Conservation (phyloP, 2,329 filamentous ascomycete species). For the Diaporthe sp. region DNA sequence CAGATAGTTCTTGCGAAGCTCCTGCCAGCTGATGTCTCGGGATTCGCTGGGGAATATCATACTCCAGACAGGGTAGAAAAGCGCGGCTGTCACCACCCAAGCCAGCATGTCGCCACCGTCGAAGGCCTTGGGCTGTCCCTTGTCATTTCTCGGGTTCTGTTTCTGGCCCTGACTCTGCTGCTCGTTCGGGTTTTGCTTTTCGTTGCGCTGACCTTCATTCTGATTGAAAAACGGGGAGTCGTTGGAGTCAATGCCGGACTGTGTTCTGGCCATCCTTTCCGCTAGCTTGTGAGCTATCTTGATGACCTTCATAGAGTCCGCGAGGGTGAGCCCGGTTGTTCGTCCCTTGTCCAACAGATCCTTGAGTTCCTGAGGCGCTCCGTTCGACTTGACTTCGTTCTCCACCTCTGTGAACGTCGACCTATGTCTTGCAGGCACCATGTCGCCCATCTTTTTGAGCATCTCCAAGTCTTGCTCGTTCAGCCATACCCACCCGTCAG, state of each 20-base stretch:
- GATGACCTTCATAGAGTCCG: conserved; percentile 70
- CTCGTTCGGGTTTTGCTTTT: conserved; percentile 36
- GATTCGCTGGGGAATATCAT: conserved; percentile 58
- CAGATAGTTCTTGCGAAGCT: conserved; percentile 92
- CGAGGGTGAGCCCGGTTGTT: conserved; percentile 58
- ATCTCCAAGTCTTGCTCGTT: conserved; percentile 61
- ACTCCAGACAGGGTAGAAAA: conserved; percentile 58
- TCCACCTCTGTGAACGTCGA: conserved; percentile 70
- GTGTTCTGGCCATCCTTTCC: conserved; percentile 50
- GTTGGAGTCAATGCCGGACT: conserved; percentile 43
- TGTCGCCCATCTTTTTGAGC: conserved; percentile 71
- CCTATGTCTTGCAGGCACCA: conserved; percentile 73
- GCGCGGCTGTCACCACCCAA: conserved; percentile 56
- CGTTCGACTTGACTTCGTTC: conserved; percentile 73
- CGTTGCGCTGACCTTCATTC: conserved; percentile 44
- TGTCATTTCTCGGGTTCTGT: conserved; percentile 44
- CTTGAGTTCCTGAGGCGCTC: conserved; percentile 77
- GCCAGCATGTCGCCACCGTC: conserved; percentile 66
- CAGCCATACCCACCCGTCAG: conserved; percentile 62
- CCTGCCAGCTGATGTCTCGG: conserved; percentile 96
- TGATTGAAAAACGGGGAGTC: conserved; percentile 44
- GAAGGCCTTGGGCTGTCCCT: conserved; percentile 40
- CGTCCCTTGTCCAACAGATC: conserved; percentile 70
- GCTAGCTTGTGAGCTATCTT: conserved; percentile 68
- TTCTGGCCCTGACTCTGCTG: conserved; percentile 36